Evolutionary conservation across 768 basidiomycete genomes (phyloP), one percentile per base, ranked within the genome.

Genomic region (Terana coerulea): DNA sequence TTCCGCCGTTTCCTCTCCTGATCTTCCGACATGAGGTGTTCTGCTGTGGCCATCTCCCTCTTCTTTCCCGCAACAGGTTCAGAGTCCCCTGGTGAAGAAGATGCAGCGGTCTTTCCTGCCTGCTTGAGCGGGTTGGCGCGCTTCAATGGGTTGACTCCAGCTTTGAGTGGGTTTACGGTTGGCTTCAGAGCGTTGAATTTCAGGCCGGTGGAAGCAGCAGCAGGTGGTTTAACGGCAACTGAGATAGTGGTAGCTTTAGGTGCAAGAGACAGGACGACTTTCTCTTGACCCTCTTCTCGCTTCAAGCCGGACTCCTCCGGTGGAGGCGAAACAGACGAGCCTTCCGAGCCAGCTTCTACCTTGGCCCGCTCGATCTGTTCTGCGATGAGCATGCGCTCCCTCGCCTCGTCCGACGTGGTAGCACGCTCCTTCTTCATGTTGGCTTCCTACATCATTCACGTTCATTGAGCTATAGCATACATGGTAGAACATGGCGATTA

Each of bases 341-440:
- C 61, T 15, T 72, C 68, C 5, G 49, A 52, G 7, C 55, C 62
- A 14, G 58, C 70, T 52, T 84, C 82, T 15, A 70, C 72, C 6
- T 72, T 75, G 2, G 95, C 97, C 33, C 93, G 79, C 66, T 91
- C 91, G 49, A 99, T 98, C 70, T 99, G 95, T 60, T 97, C 94
- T 10, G 86, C 77, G 55, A 99, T 88, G 44, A 93, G 78, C 60
- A 81, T 72, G 14, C 97, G 84, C 68, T 98, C 95, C 35, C 97
- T 80, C 66, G 93, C 90, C 69, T 99, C 97, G 63, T 98, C 95
- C 19, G 91, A 94, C 66, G 84, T 86, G 22, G 91, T 91, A 21
- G 84, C 80, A 14, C 95, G 78, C 64, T 98, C 95, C 70, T 95
- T 93, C 75, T 98, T 95, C 74, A 87, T 61, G 19, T 82, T 84